These are phyloP conservation scores for Torulaspora maleeae DNA, from an alignment of 805 yeast species.

Conservation along the genomic window DNA sequence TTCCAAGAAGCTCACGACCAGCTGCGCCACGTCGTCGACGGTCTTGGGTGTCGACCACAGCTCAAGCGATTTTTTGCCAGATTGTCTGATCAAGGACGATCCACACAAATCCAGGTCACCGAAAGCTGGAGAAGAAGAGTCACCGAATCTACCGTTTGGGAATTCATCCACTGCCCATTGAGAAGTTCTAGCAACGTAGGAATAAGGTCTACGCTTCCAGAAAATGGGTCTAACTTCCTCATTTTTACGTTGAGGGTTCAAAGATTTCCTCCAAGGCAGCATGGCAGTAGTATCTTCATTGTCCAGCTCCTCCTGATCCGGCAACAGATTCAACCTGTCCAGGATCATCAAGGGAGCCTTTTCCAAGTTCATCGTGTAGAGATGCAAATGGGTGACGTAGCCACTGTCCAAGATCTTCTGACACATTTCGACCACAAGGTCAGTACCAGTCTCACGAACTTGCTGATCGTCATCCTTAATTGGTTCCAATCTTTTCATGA, in stretches of 20 bases:
- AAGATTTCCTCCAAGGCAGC: conserved; percentile 88
- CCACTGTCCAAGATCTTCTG: conserved; percentile 63
- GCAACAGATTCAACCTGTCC: conserved; percentile 61
- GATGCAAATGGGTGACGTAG: conserved; percentile 78
- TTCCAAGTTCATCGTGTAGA: conserved; percentile 97
- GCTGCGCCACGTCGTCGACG: conserved; percentile 52
- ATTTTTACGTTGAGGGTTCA: conserved; percentile 70
- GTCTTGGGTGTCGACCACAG: conserved; percentile 82
- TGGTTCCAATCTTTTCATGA: conserved; percentile 66
- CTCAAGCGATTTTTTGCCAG: conserved; percentile 71
- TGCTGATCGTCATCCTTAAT: conserved; percentile 84
- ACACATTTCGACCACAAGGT: conserved; percentile 82
- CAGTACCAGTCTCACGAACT: conserved; percentile 82
- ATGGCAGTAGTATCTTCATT: conserved; percentile 25
- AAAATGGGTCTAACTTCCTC: conserved; percentile 91
- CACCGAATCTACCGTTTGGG: conserved; percentile 99
- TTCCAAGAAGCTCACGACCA: conserved; percentile 64
- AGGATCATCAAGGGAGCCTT: conserved; percentile 83
- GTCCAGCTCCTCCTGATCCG: conserved; percentile 35
- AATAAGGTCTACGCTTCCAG: conserved; percentile 90
- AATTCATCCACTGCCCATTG: conserved; percentile 86
- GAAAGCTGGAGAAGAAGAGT: conserved; percentile 94
- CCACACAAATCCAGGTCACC: conserved; percentile 85
- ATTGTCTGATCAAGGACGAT: conserved; percentile 73
- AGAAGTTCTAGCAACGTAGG: conserved; percentile 83